A percentile compares a stretch with the other conserved stretches of the same genome.
These are phyloP conservation scores for Zelonia costaricensis DNA, from an alignment of 208 protist species.

Conservation along the genomic window DNA sequence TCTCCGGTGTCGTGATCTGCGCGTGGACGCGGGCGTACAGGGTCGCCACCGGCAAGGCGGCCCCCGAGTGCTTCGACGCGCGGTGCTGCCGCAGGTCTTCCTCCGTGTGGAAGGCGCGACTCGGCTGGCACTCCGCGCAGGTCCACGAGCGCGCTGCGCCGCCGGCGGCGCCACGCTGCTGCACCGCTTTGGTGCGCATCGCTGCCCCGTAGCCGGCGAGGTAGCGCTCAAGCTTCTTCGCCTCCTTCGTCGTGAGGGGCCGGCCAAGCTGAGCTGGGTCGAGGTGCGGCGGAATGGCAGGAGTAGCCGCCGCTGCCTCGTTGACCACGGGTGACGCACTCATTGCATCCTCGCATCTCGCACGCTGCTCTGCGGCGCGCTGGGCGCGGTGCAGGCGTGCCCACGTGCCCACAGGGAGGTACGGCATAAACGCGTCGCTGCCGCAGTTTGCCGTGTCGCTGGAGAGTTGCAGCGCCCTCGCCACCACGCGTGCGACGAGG, in stretches of 20 bases:
- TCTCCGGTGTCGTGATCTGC: conserved; percentile 11
- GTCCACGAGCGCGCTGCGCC: not conserved
- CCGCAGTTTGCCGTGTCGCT: not conserved
- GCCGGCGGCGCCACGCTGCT: not conserved
- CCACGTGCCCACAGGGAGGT: conserved; percentile 20
- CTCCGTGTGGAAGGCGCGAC: conserved; percentile 28
- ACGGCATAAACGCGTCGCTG: conserved; percentile 15
- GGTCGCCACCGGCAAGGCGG: conserved; percentile 19
- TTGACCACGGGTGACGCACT: not conserved
- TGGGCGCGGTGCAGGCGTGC: conserved; percentile 22
- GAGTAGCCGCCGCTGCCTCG: not conserved
- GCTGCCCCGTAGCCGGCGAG: conserved; percentile 25
- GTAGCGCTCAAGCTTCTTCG: conserved; percentile 45
- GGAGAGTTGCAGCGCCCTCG: not conserved
- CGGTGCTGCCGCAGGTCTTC: conserved; percentile 31
- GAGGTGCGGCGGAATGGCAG: conserved; percentile 36
- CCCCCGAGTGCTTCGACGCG: conserved; percentile 20
- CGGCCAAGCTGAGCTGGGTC: conserved; percentile 34
- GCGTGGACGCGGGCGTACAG: conserved; percentile 34
- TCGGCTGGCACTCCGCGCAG: conserved; percentile 21
- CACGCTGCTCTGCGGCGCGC: conserved; percentile 6
- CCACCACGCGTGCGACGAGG: conserved; percentile 8
- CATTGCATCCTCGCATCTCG: no score
- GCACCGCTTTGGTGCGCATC: conserved; percentile 8
- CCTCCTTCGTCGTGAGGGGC: conserved; percentile 35